Percentiles rank a stretch among this genome's conserved stretches.
phyloP scores from a whole-genome alignment of 225 moss, liverwort and hornwort species.

The Bryum argenteum region DNA sequence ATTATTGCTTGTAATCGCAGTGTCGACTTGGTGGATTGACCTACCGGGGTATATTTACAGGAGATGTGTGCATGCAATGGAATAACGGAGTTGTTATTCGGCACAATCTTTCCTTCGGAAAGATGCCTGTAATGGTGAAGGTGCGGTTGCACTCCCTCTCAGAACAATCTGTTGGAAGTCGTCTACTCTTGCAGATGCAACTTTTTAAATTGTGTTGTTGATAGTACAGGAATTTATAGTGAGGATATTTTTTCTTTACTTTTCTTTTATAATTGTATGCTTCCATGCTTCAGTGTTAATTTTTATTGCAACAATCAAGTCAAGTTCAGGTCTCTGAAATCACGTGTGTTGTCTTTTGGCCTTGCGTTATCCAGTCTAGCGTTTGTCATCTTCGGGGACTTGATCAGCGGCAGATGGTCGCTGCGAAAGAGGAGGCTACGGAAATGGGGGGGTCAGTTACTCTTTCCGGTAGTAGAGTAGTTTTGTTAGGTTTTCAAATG shows the following conservation, averaged over 20 bases:
- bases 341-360: conserved; percentile 12
- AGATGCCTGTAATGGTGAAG: conserved; percentile 99
- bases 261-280: neutral
- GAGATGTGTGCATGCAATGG: conserved; percentile 87
- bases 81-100: conserved; percentile 77
- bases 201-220: neutral
- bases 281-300: conserved; percentile 5
- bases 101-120: conserved; percentile 75
- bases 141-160: conserved; percentile 36
- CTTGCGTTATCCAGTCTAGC: conserved; percentile 70
- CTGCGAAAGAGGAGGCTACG: conserved; percentile 82
- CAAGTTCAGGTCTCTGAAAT: conserved; percentile 9
- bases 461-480: conserved; percentile 5
- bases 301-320: neutral
- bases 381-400: conserved; percentile 82
- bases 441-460: conserved; percentile 90
- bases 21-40: conserved; percentile 85
- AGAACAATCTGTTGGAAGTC: neutral
- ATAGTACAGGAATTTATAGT: conserved; percentile 6
- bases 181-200: conserved; percentile 2
- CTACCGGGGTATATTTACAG: conserved; percentile 80
- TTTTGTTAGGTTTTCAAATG: neutral
- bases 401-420: conserved; percentile 75
- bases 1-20: conserved; percentile 47
- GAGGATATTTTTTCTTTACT: neutral